Conservation (phyloP, 192 early-diverging fungal genomes). For the Dissophora ornata region DNA sequence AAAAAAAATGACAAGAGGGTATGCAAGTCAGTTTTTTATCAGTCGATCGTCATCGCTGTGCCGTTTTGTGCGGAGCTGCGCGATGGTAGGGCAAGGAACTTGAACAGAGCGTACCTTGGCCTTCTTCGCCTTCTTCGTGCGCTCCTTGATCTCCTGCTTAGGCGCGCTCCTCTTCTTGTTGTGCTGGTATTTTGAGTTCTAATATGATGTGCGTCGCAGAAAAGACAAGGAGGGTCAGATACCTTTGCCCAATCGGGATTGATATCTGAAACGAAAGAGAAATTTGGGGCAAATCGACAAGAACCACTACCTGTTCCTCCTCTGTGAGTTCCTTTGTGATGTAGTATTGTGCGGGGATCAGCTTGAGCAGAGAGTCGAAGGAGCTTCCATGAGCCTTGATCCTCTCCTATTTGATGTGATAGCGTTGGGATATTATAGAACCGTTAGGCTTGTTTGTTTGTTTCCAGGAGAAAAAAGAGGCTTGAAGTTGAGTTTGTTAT, state of each 20-base stretch:
- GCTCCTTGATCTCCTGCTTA: constrained; percentile 83
- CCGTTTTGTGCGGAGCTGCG: too few species aligned
- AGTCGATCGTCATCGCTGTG: constrained; percentile 1
- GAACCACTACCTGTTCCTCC: constrained; percentile 66
- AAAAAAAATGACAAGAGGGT: neutral
- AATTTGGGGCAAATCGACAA: neutral
- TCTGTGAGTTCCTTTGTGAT: constrained; percentile 67
- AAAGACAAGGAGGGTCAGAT: too few species aligned
- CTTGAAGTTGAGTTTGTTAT: too few species aligned
- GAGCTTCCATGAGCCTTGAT: constrained; percentile 70
- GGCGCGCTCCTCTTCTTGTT: constrained; percentile 86
- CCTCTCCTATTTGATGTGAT: constrained; percentile 59
- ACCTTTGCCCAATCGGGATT: neutral
- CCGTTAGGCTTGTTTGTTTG: too few species aligned
- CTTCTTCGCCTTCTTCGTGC: constrained; percentile 84
- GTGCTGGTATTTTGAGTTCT: constrained; percentile 72
- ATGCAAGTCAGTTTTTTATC: neutral
- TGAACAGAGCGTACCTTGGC: constrained; percentile 67
- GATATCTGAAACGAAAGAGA: neutral
- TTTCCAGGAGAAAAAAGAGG: too few species aligned
- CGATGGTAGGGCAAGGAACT: too few species aligned
- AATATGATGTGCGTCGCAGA: neutral
- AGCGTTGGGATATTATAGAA: too few species aligned
- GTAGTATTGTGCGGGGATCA: constrained; percentile 89
- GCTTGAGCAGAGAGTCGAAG: constrained; percentile 81